These are phyloP conservation scores for Bacterosira constricta DNA, from an alignment of 108 stramenopile species.

Conservation along the genomic window DNA sequence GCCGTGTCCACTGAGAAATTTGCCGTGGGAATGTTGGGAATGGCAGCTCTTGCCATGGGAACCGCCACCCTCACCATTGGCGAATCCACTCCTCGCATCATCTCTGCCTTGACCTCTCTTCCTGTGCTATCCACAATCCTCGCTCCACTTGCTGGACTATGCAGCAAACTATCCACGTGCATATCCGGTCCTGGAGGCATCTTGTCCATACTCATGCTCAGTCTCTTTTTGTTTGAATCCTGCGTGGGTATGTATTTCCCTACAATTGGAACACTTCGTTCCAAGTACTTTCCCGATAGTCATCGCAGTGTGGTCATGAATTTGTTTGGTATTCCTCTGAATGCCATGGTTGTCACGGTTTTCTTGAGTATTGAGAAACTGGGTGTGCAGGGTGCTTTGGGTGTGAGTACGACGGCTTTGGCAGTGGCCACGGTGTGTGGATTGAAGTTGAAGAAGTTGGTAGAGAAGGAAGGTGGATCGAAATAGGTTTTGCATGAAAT, in stretches of 20 bases:
- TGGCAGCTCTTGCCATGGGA: constrained; percentile 89
- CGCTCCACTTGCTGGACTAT: constrained; percentile 22
- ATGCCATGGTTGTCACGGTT: constrained; percentile 90
- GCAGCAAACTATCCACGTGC: constrained; percentile 36
- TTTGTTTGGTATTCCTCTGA: constrained; percentile 94
- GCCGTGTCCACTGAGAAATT: constrained; percentile 76
- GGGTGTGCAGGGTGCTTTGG: constrained; percentile 81
- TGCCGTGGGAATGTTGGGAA: constrained; percentile 70
- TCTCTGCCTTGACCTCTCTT: constrained; percentile 23
- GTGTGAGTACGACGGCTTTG: constrained; percentile 77
- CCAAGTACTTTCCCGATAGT: constrained; percentile 94
- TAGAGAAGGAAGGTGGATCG: not conserved
- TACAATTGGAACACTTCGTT: constrained; percentile 91
- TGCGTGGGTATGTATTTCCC: constrained; percentile 98
- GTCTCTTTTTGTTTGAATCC: constrained; percentile 95
- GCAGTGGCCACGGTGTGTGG: constrained; percentile 79
- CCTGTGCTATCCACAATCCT: constrained; percentile 46
- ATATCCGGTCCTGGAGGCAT: constrained; percentile 42
- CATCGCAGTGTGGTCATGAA: constrained; percentile 96
- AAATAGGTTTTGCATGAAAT: not conserved
- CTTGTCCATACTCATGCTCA: constrained; percentile 41
- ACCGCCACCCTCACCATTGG: constrained; percentile 63
- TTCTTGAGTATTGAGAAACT: constrained; percentile 87
- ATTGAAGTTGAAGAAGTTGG: constrained; percentile 51
- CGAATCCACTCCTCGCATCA: constrained; percentile 8